These are phyloP conservation scores for Mycena pura DNA, from an alignment of 768 basidiomycete genomes.

Conservation along the genomic window DNA sequence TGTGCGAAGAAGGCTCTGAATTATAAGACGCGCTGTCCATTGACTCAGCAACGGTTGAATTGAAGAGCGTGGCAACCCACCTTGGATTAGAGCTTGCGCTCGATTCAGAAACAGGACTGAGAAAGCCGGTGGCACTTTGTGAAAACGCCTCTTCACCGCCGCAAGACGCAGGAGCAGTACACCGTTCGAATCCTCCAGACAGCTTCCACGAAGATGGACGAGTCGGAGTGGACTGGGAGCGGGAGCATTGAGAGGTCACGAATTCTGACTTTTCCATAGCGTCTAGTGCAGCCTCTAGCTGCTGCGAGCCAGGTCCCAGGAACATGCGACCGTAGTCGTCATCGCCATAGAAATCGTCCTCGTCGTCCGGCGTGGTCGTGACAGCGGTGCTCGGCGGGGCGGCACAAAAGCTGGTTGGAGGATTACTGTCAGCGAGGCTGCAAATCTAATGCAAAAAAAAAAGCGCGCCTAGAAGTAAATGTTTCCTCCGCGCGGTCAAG, in stretches of 20 bases:
- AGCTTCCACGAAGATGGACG: neutral
- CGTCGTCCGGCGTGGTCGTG: neutral
- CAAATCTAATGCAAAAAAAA: neutral
- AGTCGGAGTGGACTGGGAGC: neutral
- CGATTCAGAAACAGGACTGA: neutral
- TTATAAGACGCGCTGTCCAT: too few species aligned
- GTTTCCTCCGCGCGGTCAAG: constrained; percentile 14
- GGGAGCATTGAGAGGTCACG: neutral
- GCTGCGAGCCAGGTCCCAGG: constrained; percentile 12
- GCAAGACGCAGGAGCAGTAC: neutral
- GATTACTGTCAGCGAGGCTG: neutral
- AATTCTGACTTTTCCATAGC: constrained; percentile 11
- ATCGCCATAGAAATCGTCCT: too few species aligned
- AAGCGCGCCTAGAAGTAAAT: constrained; percentile 20
- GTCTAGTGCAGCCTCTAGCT: constrained; percentile 2
- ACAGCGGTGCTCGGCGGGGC: constrained; percentile 2
- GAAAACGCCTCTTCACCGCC: neutral
- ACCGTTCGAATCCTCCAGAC: neutral
- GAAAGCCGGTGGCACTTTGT: neutral
- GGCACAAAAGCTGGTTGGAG: constrained; percentile 7
- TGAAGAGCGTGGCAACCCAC: neutral
- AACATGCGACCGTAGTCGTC: constrained; percentile 8
- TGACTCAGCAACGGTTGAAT: too few species aligned
- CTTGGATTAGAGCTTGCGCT: neutral
- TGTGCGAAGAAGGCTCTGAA: too few species aligned